phyloP scores from a whole-genome alignment of 352 stramenopile genomes.

The Phytophthora agathidicida region DNA sequence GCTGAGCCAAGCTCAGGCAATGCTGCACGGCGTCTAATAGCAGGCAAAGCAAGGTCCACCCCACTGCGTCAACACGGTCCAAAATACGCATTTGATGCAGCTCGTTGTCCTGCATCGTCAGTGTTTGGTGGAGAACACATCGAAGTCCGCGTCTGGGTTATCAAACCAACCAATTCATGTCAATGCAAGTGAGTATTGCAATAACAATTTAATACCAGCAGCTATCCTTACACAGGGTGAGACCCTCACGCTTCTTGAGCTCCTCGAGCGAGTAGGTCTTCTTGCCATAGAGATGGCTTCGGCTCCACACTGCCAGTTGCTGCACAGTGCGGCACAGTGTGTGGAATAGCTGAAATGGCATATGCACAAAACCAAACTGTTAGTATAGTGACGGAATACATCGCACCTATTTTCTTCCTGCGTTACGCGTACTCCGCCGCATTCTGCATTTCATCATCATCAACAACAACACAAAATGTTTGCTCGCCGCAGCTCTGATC shows the following conservation, averaged over 20 bases:
- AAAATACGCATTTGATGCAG: conserved; percentile 84
- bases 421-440: too few species aligned
- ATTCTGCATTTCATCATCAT: too few species aligned
- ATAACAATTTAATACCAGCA: neutral
- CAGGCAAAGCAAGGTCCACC: conserved; percentile 14
- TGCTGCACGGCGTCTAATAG: conserved; percentile 23
- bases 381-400: too few species aligned
- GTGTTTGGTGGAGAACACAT: conserved; percentile 93
- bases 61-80: conserved; percentile 6
- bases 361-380: too few species aligned
- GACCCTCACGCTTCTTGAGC: conserved; percentile 84
- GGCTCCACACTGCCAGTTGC: too few species aligned
- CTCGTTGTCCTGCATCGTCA: conserved; percentile 94
- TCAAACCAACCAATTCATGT: conserved; percentile 4
- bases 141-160: conserved; percentile 87
- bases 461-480: too few species aligned
- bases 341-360: too few species aligned
- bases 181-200: conserved; percentile 2
- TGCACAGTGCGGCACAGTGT: too few species aligned
- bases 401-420: too few species aligned
- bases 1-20: conserved; percentile 33
- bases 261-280: conserved; percentile 85
- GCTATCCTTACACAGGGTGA: conserved; percentile 84
- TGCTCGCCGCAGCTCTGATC: too few species aligned
- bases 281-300: too few species aligned